Percentiles rank a stretch among this genome's conserved stretches.
phyloP scores from a whole-genome alignment of 2,329 filamentous ascomycete genomes.

The Lasiodiplodia theobromae region DNA sequence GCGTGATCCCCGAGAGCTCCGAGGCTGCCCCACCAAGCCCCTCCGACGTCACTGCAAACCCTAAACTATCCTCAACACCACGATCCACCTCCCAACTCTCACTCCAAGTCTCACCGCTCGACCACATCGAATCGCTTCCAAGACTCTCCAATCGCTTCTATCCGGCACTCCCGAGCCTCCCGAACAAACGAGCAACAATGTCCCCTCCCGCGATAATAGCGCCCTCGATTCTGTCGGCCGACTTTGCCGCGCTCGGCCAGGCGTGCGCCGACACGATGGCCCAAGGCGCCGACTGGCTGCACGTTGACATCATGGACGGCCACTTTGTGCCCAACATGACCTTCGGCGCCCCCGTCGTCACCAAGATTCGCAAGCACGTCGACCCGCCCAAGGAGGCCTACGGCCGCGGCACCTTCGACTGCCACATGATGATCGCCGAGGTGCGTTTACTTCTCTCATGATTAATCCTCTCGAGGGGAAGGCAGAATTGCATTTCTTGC shows the following conservation, averaged over 20 bases:
- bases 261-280: constrained; percentile 87
- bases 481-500: background rate
- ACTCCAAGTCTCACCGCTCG: background rate
- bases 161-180: background rate
- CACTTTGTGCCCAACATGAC: constrained; percentile 99
- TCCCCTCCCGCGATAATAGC: constrained; percentile 92
- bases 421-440: constrained; percentile 99
- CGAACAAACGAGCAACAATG: constrained; percentile 64
- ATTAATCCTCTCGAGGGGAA: background rate
- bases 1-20: constrained; percentile 9
- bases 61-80: background rate
- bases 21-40: constrained; percentile 25
- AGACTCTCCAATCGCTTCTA: background rate
- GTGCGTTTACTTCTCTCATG: constrained; percentile 53
- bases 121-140: background rate
- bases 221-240: constrained; percentile 95
- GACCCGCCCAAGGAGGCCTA: constrained; percentile 72
- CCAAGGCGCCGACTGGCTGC: constrained; percentile 71
- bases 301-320: constrained; percentile 75
- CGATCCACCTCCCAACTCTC: background rate
- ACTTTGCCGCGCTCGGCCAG: constrained; percentile 87
- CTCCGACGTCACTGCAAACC: constrained; percentile 27
- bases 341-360: constrained; percentile 93
- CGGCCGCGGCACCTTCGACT: constrained; percentile 94
- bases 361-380: constrained; percentile 89